These are phyloP conservation scores for Pilaira anomala DNA, from an alignment of 192 early-diverging fungal genomes.

Conservation along the genomic window DNA sequence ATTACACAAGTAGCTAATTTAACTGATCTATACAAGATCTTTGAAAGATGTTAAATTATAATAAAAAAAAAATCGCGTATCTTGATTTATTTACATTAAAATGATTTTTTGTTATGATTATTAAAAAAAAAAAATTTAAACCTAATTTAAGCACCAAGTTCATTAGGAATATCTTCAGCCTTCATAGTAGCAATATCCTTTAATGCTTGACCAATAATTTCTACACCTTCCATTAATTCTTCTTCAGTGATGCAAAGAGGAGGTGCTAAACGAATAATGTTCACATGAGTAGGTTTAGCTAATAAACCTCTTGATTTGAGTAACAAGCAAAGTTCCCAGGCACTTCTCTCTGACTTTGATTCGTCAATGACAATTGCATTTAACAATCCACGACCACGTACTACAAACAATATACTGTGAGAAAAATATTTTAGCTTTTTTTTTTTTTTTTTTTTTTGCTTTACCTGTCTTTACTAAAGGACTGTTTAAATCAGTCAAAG, in stretches of 20 bases:
- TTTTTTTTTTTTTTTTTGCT: not conserved
- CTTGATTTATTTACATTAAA: slow-evolving; percentile 3
- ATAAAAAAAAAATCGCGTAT: not conserved
- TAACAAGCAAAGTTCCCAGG: slow-evolving; percentile 95
- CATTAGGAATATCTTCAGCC: slow-evolving; percentile 42
- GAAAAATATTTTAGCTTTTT: not conserved
- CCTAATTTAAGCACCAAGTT: slow-evolving; percentile 16
- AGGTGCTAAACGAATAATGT: slow-evolving; percentile 96
- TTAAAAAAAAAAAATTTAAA: not conserved
- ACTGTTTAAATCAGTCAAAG: slow-evolving; percentile 68
- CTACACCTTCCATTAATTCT: slow-evolving; percentile 76
- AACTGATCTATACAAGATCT: slow-evolving; percentile 90
- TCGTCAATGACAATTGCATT: slow-evolving; percentile 97
- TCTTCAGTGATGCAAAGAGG: slow-evolving; percentile 93
- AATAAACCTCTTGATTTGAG: slow-evolving; percentile 90
- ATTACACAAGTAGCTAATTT: slow-evolving; percentile 79
- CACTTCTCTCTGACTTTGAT: slow-evolving; percentile 74
- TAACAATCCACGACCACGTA: slow-evolving; percentile 90
- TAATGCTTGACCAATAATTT: slow-evolving; percentile 78
- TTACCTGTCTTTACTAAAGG: slow-evolving; percentile 66
- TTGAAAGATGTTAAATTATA: slow-evolving; percentile 86
- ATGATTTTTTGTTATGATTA: not conserved
- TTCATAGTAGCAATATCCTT: slow-evolving; percentile 63
- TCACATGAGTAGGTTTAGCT: slow-evolving; percentile 97
- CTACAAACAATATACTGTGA: slow-evolving; percentile 31